Percentiles rank a stretch among this genome's conserved stretches.
phyloP scores from a whole-genome alignment of 345 rosid species.

The Limnanthes douglasii region DNA sequence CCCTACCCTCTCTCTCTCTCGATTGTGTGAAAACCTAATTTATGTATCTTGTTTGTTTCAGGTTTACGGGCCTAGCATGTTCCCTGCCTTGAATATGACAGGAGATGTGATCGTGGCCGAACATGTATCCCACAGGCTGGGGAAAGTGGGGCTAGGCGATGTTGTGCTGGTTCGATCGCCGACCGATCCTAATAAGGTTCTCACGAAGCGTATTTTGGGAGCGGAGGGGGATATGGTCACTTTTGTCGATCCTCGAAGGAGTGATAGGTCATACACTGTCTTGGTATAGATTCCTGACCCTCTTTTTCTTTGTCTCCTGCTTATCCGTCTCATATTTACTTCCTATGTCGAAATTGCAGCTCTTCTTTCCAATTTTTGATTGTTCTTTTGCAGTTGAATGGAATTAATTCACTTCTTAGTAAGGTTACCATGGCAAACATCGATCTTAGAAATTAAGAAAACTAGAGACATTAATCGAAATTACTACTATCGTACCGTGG shows the following conservation, averaged over 20 bases:
- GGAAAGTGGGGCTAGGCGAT: conserved; percentile 51
- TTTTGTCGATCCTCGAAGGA: conserved; percentile 25
- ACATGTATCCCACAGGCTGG: conserved; percentile 46
- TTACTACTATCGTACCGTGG: no score
- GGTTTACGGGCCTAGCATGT: conserved; percentile 77
- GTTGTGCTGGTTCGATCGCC: conserved; percentile 65
- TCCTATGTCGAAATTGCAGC: no score
- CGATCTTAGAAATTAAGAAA: no score
- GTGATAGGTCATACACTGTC: conserved; percentile 13
- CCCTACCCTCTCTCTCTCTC: neutral
- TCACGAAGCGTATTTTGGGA: conserved; percentile 55
- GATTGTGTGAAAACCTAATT: neutral
- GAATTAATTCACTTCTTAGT: no score
- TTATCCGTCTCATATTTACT: no score
- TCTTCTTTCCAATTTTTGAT: no score
- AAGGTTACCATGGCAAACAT: no score
- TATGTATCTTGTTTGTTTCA: conserved; percentile 12
- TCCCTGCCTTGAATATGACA: conserved; percentile 54
- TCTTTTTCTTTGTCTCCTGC: neutral
- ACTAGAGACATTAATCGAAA: no score
- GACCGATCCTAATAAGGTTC: conserved; percentile 32
- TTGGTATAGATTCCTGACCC: conserved; percentile 24
- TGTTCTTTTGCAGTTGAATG: no score
- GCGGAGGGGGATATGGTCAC: conserved; percentile 57
- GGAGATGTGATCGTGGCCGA: conserved; percentile 63